Conservation (phyloP, 352 stramenopile species). For the Pythium inflatum region DNA sequence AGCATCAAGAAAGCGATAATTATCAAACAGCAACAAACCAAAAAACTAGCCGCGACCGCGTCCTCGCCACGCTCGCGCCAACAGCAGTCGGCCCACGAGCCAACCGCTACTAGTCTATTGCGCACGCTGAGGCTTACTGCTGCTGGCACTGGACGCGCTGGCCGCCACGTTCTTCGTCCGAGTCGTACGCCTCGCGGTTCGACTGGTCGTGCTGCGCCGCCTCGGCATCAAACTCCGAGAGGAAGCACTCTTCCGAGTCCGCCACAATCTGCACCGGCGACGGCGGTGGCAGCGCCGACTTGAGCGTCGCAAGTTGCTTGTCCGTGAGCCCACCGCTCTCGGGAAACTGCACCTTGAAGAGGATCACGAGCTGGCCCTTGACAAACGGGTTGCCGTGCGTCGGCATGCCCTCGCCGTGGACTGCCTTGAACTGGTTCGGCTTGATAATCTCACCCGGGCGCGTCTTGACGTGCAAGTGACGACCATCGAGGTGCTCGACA, state of each 20-base stretch:
- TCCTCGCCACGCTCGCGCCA: background rate
- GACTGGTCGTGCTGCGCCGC: constrained; percentile 81
- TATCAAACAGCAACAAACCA: constrained; percentile 38
- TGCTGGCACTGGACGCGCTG: constrained; percentile 90
- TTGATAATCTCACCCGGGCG: constrained; percentile 93
- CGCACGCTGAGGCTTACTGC: constrained; percentile 59
- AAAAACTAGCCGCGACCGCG: constrained; percentile 31
- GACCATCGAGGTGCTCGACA: constrained; percentile 93
- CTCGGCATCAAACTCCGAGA: constrained; percentile 94
- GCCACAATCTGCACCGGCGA: constrained; percentile 50
- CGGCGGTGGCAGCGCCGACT: constrained; percentile 58
- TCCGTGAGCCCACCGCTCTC: constrained; percentile 87
- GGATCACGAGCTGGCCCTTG: constrained; percentile 97
- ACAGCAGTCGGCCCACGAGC: background rate
- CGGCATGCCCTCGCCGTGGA: constrained; percentile 98
- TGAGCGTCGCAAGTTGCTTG: constrained; percentile 80
- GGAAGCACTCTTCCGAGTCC: constrained; percentile 80
- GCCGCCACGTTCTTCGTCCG: constrained; percentile 93
- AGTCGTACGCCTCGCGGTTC: constrained; percentile 86
- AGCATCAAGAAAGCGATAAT: constrained; percentile 36
- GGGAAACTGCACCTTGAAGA: constrained; percentile 98
- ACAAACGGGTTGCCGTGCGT: constrained; percentile 97
- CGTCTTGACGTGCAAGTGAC: constrained; percentile 93
- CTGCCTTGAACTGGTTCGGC: constrained; percentile 92
- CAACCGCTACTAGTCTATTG: constrained; percentile 21